Percentiles rank a stretch among this genome's conserved stretches.
These are phyloP conservation scores for Ophiostoma pallidulum DNA, from an alignment of 2,329 filamentous ascomycete genomes.

Conservation along the genomic window DNA sequence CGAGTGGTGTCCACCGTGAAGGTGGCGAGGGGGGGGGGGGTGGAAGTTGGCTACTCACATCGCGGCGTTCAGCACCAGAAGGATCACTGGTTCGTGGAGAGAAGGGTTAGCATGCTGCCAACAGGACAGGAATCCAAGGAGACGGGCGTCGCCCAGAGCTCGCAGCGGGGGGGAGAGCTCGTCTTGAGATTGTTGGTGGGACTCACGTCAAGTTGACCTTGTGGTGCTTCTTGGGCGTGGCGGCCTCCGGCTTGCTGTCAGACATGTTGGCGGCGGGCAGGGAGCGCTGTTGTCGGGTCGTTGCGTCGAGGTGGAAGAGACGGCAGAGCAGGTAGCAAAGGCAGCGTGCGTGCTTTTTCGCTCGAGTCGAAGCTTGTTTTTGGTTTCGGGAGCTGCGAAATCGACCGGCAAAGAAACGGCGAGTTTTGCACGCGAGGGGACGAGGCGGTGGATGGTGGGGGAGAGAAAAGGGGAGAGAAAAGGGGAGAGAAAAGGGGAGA, in stretches of 20 bases:
- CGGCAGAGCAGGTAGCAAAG: no score
- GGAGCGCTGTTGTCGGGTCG: neutral
- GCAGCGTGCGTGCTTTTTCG: no score
- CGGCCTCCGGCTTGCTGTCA: conserved; percentile 37
- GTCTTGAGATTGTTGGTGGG: no score
- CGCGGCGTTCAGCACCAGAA: conserved; percentile 78
- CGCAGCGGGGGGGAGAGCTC: no score
- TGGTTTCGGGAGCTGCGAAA: no score
- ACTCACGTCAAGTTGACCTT: conserved; percentile 76
- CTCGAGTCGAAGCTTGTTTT: no score
- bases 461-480: neutral
- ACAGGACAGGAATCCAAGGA: neutral
- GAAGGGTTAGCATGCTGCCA: conserved; percentile 28
- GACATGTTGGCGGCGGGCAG: conserved; percentile 52
- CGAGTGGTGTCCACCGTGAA: no score
- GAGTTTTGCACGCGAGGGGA: no score
- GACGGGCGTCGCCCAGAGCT: no score
- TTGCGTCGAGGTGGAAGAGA: neutral
- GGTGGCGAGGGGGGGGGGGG: no score
- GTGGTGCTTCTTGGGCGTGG: conserved; percentile 37
- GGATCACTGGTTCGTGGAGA: conserved; percentile 55
- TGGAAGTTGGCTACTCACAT: conserved; percentile 48
- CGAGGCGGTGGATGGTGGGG: neutral
- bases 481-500: neutral
- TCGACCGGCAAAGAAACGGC: no score